Percentiles rank a stretch among this genome's conserved stretches.
These are phyloP conservation scores for Taxawa tesnikishii DNA, from an alignment of 2,329 filamentous ascomycete genomes.

Conservation along the genomic window DNA sequence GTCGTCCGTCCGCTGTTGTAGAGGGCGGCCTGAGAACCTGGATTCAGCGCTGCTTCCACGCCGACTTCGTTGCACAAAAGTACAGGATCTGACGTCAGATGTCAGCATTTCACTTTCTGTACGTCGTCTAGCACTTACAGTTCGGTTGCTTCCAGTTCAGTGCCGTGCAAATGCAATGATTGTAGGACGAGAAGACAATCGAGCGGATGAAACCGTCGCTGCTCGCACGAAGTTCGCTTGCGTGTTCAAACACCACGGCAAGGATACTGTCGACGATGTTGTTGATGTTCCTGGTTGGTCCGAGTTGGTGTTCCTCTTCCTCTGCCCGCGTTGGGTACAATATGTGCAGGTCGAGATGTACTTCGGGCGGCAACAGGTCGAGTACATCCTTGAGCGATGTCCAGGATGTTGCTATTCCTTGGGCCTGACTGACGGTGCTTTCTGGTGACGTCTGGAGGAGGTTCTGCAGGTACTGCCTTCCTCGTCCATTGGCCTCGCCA, in stretches of 20 bases:
- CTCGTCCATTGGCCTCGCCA: conserved; percentile 20
- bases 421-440: conserved; percentile 2
- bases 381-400: conserved; percentile 71
- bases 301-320: conserved; percentile 56
- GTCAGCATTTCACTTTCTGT: conserved; percentile 8
- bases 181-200: conserved; percentile 90
- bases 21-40: conserved; percentile 3
- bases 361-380: conserved; percentile 57
- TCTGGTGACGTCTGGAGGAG: not conserved
- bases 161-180: conserved; percentile 77
- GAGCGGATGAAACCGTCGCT: conserved; percentile 67
- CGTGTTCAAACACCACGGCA: conserved; percentile 81
- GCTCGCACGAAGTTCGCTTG: conserved; percentile 52
- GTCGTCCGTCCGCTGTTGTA: conserved; percentile 56
- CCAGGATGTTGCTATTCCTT: conserved; percentile 43
- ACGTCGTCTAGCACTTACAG: conserved; percentile 39
- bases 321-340: conserved; percentile 71
- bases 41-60: conserved; percentile 8
- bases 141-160: conserved; percentile 99
- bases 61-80: conserved; percentile 83
- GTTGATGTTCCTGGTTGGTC: conserved; percentile 73
- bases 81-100: conserved; percentile 53
- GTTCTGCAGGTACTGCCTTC: conserved; percentile 3
- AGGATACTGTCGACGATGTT: conserved; percentile 73
- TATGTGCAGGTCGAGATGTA: conserved; percentile 87